Base-by-base conservation (phyloP, 192 early-diverging fungal genomes). In the Backusella parvicylindrica region DNA sequence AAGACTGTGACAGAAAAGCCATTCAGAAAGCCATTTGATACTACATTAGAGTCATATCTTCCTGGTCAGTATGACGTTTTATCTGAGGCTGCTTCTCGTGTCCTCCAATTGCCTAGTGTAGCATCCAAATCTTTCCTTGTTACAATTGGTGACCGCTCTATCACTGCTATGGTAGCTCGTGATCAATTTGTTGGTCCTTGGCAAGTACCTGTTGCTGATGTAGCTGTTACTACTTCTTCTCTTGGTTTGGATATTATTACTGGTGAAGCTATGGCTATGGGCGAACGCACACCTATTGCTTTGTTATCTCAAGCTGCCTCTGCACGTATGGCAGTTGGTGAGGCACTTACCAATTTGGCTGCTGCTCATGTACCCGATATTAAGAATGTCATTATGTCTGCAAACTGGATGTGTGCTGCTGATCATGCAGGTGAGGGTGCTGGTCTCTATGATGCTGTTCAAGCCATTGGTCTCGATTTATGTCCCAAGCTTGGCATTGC, bases 101-200 rank as follows among this genome's bases (percentile, higher is more conserved):
- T 99, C 6, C 83, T 99, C 64, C 80, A 86, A 11, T 85, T 99
- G 49, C 98, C 98, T 30, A 67, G 92, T 60, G 95, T 99, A 32
- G 98, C 89, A 16, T 92, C 92, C 71, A 99, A 99, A 81, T 86
- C 88, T 15, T 99, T 99, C 91, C 86, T 99, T 77, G 92, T 99
- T 70, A 99, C 97, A 0, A 99, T 99, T 74, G 97, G 96, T 77
- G 98, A 99, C 76, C 92, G 98, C 13, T 94, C 93, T 0, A 91
- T 99, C 36, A 96, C 97, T 31, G 98, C 97, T 15, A 80, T 99
- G 73, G 95, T 99, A 2, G 94, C 91, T 21, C 93, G 97, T 53
- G 98, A 99, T 72, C 98, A 98, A 75, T 91, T 98, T 89, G 98
- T 99, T 35, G 98, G 98, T 11, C 96, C 97, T 2, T 99, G 98